phyloP scores from a whole-genome alignment of 2,329 filamentous ascomycete species.

The Clonostachys byssicola region DNA sequence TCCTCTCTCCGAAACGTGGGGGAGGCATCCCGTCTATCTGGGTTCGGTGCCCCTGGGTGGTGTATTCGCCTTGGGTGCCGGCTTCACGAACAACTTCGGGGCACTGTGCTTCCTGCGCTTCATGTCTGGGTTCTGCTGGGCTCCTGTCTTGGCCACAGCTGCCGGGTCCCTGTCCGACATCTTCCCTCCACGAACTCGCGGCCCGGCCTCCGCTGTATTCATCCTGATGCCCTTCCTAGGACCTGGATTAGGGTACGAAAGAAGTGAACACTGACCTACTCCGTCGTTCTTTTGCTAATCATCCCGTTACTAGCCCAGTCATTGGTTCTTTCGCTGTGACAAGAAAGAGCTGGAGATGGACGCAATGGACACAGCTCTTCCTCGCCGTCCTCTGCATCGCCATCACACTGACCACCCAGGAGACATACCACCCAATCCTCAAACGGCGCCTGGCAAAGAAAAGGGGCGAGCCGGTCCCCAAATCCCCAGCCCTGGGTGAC shows the following conservation, averaged over 20 bases:
- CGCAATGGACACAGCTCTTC: slow-evolving; percentile 44
- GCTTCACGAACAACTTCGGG: slow-evolving; percentile 42
- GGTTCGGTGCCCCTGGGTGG: slow-evolving; percentile 38
- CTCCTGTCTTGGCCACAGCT: slow-evolving; percentile 42
- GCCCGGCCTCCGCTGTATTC: slow-evolving; percentile 35
- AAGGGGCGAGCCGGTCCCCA: slow-evolving; percentile 19
- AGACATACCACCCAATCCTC: slow-evolving; percentile 53
- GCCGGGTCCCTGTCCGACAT: slow-evolving; percentile 46
- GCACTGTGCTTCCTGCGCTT: slow-evolving; percentile 51
- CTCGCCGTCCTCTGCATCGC: slow-evolving; percentile 30
- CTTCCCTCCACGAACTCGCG: slow-evolving; percentile 34
- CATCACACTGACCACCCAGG: slow-evolving; percentile 35
- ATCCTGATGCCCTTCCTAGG: slow-evolving; percentile 49
- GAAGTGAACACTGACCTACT: neutral
- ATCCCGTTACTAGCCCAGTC: slow-evolving; percentile 27
- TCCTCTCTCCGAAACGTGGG: slow-evolving; percentile 53
- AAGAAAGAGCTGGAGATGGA: slow-evolving; percentile 48
- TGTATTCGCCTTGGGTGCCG: slow-evolving; percentile 53
- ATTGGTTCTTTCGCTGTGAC: slow-evolving; percentile 42
- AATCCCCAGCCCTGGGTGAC: slow-evolving; percentile 11
- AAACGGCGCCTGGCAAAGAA: slow-evolving; percentile 29
- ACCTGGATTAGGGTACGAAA: slow-evolving; percentile 41
- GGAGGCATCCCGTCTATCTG: slow-evolving; percentile 48
- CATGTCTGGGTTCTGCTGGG: slow-evolving; percentile 47
- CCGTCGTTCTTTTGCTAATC: slow-evolving; percentile 4